Conservation (phyloP, 768 basidiomycete genomes). For the Albatrellus ellisii region DNA sequence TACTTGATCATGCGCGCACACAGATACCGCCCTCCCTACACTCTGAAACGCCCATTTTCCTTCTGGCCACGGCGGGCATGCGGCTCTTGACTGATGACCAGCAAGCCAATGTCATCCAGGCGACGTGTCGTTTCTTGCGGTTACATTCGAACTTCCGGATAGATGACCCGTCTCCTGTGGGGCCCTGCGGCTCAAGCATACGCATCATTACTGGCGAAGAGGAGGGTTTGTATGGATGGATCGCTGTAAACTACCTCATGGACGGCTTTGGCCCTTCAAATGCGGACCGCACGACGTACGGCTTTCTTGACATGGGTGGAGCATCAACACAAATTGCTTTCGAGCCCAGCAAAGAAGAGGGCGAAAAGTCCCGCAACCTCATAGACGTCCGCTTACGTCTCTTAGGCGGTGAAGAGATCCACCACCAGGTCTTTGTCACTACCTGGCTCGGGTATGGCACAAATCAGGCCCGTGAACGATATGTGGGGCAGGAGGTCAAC, state of each 20-base stretch:
- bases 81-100: constrained; percentile 60
- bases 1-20: constrained; percentile 69
- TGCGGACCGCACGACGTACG: constrained; percentile 71
- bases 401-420: constrained; percentile 74
- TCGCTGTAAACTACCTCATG: constrained; percentile 98
- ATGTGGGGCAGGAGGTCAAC: constrained; percentile 56
- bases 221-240: constrained; percentile 97
- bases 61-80: constrained; percentile 97
- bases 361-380: constrained; percentile 44
- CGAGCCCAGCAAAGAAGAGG: constrained; percentile 57
- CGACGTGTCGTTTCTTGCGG: constrained; percentile 67
- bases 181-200: constrained; percentile 87
- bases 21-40: constrained; percentile 83
- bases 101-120: constrained; percentile 58
- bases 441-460: constrained; percentile 99
- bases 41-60: constrained; percentile 76
- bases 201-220: constrained; percentile 96
- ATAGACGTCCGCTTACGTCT: constrained; percentile 73
- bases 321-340: constrained; percentile 99
- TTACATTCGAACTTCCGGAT: constrained; percentile 70
- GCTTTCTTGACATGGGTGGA: constrained; percentile 98
- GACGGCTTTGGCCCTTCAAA: constrained; percentile 66
- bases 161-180: constrained; percentile 45
- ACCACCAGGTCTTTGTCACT: constrained; percentile 91
- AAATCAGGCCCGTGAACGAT: constrained; percentile 91